phyloP scores from a whole-genome alignment of 495 filamentous ascomycete species.

The Lepraria neglecta region DNA sequence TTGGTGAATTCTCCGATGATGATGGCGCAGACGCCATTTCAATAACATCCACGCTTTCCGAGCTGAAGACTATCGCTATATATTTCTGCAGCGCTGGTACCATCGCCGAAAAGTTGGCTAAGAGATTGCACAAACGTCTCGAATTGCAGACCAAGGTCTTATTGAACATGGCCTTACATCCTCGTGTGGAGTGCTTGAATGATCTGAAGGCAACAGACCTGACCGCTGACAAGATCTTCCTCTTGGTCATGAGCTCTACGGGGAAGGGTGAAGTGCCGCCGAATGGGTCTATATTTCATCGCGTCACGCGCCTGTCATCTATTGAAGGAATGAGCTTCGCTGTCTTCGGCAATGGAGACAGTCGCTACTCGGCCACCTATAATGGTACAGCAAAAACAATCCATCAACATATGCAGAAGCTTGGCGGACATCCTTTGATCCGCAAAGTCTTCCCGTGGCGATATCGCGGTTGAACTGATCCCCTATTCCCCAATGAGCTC shows the following conservation, averaged over 20 bases:
- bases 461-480: slow-evolving; percentile 20
- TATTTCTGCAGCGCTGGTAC: slow-evolving; percentile 7
- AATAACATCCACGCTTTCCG: background rate
- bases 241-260: slow-evolving; percentile 25
- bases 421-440: slow-evolving; percentile 19
- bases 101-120: slow-evolving; percentile 7
- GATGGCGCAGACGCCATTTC: background rate
- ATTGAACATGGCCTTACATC: slow-evolving; percentile 1
- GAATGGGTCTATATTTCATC: slow-evolving; percentile 20
- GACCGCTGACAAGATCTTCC: slow-evolving; percentile 17
- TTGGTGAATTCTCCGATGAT: background rate
- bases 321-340: slow-evolving; percentile 16
- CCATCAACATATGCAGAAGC: slow-evolving; percentile 9
- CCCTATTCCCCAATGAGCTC: slow-evolving; percentile 19
- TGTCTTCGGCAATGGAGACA: slow-evolving; percentile 30
- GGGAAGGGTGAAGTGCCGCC: slow-evolving; percentile 25
- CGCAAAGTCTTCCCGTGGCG: slow-evolving; percentile 18
- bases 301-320: background rate
- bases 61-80: background rate
- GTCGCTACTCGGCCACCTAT: slow-evolving; percentile 26
- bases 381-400: slow-evolving; percentile 26
- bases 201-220: slow-evolving; percentile 16
- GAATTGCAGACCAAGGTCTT: background rate
- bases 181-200: slow-evolving; percentile 11
- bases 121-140: slow-evolving; percentile 10